Percentiles rank a stretch among this genome's conserved stretches.
These are phyloP conservation scores for Colletotrichum sp. DNA, from an alignment of 2,329 filamentous ascomycete species.

Conservation along the genomic window DNA sequence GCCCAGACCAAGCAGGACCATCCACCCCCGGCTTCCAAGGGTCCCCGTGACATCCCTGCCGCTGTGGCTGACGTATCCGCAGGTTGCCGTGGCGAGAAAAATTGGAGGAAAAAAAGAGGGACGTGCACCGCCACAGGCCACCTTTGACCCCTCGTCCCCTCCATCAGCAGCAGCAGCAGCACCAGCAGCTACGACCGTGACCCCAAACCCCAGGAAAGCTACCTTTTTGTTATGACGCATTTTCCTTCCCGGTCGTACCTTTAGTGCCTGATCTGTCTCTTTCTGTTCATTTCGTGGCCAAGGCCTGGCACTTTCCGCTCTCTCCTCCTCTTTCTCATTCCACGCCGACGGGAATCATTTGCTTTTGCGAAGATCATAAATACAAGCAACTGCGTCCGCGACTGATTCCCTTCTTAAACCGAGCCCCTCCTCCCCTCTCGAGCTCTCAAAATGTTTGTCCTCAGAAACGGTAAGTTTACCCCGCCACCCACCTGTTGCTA, in stretches of 20 bases:
- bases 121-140: conserved; percentile 27
- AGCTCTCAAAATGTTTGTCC: conserved; percentile 40
- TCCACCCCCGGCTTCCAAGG: background rate
- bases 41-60: background rate
- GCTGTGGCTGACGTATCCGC: conserved; percentile 8
- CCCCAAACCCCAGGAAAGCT: conserved; percentile 1
- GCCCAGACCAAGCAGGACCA: background rate
- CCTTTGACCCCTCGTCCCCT: conserved; percentile 21
- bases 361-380: conserved; percentile 11
- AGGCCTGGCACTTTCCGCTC: conserved; percentile 6
- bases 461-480: conserved; percentile 40
- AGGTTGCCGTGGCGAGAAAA: conserved; percentile 17
- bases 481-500: conserved; percentile 1
- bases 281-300: conserved; percentile 10
- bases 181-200: background rate
- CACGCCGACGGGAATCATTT: conserved; percentile 4
- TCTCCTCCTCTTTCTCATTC: background rate
- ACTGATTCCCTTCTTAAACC: background rate
- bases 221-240: conserved; percentile 34
- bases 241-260: conserved; percentile 5
- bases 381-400: background rate
- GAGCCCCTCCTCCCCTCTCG: background rate
- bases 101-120: conserved; percentile 11
- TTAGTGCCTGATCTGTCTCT: conserved; percentile 10
- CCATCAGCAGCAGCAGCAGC: conserved; percentile 5